Evolutionary conservation across 2,329 filamentous ascomycete genomes (phyloP), one percentile per base, ranked within the genome.

Genomic region (Aspergillus sojae): DNA sequence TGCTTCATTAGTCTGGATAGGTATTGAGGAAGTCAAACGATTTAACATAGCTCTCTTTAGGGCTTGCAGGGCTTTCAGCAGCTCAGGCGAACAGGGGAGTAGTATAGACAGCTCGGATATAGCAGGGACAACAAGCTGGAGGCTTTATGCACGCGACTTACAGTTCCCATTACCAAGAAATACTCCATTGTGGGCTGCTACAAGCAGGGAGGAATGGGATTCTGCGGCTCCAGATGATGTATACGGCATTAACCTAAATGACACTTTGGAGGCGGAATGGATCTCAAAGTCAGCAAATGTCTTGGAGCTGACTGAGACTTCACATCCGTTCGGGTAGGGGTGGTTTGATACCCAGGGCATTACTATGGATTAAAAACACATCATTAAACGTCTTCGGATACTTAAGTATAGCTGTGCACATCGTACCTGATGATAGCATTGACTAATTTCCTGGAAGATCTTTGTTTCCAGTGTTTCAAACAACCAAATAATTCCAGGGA

Each of bases 11-110:
- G 34, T 36, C 34, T 36, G 34, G 34, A 12, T 36, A 36, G 12
- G 34, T 4, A 36, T 14, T 2, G 34, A 36, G 34, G 34, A 14
- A 36, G 2, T 36, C 12, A 5, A 36, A 36, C 34, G 34, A 5
- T 76, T 76, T 26, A 67, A 66, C 21, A 5, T 74, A 9, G 68
- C 74, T 0, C 50, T 77, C 34, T 36, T 36, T 50, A 76, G 62
- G 43, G 60, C 72, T 6, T 68, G 66, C n/a, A 46, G 50, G 43
- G 60, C 72, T 9, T 68, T 67, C n/a, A 46, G 50, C 36, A 36
- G 34, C 34, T 36, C 12, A 36, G 5, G 4, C 4, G 34, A 30
- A 36, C 16, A 43, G 16, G 41, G 26, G 23, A 34, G 12, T 48
- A 16, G 23, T n/a, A 39, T 34, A 14, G 21, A 34, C 5, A 36